Conservation (phyloP, 495 filamentous ascomycete species). For the Trichoderma gamsii region DNA sequence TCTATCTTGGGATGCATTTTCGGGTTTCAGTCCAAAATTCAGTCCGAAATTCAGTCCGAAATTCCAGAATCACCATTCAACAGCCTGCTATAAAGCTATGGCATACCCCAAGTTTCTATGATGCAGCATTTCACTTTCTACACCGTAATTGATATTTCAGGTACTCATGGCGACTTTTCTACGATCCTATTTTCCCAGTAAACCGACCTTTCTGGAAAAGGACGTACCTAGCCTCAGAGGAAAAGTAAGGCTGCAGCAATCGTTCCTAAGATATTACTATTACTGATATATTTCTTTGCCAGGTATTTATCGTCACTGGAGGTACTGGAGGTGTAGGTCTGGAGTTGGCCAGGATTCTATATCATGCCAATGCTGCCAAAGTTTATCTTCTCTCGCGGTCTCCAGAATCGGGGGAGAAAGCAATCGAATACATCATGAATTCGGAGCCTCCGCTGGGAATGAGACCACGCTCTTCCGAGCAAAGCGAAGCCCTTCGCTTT, state of each 20-base stretch:
- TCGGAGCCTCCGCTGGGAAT: not conserved
- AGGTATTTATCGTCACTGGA: not conserved
- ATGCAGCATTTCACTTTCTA: no score
- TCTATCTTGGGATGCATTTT: no score
- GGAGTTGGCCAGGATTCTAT: not conserved
- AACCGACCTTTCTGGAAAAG: not conserved
- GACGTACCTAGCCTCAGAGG: not conserved
- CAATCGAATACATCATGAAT: not conserved
- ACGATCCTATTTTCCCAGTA: not conserved
- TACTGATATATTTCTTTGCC: not conserved
- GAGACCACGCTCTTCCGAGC: not conserved
- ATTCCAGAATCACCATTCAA: no score
- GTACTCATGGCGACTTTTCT: not conserved
- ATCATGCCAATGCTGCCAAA: not conserved
- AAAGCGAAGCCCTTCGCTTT: not conserved
- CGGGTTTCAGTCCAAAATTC: no score
- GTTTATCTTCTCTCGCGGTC: not conserved
- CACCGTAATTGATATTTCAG: no score
- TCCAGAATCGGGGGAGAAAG: not conserved
- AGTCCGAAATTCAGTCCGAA: no score
- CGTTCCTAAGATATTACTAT: not conserved
- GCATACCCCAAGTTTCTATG: no score
- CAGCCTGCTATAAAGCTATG: no score
- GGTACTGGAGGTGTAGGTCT: not conserved
- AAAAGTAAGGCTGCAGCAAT: not conserved